A percentile compares a stretch with the other conserved stretches of the same genome.
Conservation (phyloP, 2,329 filamentous ascomycete genomes). For the Clonostachys chloroleuca region DNA sequence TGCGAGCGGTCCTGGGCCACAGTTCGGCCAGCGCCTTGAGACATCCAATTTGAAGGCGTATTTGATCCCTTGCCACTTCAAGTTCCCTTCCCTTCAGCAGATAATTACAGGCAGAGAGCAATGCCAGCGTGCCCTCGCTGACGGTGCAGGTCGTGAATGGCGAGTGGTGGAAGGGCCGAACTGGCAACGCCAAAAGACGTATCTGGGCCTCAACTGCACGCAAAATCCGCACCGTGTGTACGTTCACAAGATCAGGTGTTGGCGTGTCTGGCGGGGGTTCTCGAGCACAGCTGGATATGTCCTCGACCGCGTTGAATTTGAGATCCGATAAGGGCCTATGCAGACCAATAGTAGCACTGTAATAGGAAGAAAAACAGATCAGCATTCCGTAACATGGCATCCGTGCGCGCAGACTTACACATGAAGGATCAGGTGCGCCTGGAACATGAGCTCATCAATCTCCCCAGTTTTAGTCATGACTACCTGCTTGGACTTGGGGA, state of each 20-base stretch:
- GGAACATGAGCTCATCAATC: conserved; percentile 20
- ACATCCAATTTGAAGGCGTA: conserved; percentile 33
- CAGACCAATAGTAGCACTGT: conserved; percentile 23
- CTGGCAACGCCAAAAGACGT: conserved; percentile 27
- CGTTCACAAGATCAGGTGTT: conserved; percentile 14
- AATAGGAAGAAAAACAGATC: background rate
- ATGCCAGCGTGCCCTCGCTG: conserved; percentile 25
- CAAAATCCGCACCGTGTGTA: conserved; percentile 32
- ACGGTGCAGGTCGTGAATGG: conserved; percentile 36
- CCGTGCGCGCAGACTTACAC: conserved; percentile 9
- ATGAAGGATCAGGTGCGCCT: conserved; percentile 15
- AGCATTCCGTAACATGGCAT: background rate
- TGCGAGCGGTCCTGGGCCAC: conserved; percentile 27
- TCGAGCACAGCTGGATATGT: conserved; percentile 27
- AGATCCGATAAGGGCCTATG: conserved; percentile 33
- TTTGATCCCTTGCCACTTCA: conserved; percentile 29
- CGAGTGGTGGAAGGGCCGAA: conserved; percentile 22
- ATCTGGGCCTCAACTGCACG: conserved; percentile 29
- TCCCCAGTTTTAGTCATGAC: conserved; percentile 20
- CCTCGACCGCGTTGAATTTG: conserved; percentile 27
- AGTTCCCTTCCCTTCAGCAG: conserved; percentile 22
- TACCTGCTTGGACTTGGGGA: conserved; percentile 22
- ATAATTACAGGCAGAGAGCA: conserved; percentile 28
- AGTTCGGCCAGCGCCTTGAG: conserved; percentile 25
- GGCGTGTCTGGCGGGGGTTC: conserved; percentile 8